These are phyloP conservation scores for Naganishia onofrii DNA, from an alignment of 768 basidiomycete species.

Conservation along the genomic window DNA sequence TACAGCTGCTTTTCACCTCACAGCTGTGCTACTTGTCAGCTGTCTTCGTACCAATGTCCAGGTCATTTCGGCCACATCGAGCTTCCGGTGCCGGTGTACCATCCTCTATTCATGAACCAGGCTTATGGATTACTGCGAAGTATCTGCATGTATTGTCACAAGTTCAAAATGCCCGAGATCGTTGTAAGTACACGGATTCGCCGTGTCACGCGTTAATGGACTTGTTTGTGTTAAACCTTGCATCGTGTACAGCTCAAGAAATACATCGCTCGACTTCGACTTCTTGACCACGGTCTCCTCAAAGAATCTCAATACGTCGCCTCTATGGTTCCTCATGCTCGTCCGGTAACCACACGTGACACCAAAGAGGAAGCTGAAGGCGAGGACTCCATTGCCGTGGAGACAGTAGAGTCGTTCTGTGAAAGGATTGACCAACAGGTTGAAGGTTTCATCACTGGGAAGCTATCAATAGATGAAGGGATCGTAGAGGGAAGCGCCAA, in stretches of 20 bases:
- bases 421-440: slow-evolving; percentile 45
- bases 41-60: slow-evolving; percentile 91
- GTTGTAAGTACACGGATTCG: slow-evolving; percentile 56
- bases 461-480: slow-evolving; percentile 51
- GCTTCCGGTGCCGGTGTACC: slow-evolving; percentile 88
- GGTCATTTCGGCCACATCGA: slow-evolving; percentile 99
- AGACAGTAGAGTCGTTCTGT: slow-evolving; percentile 45
- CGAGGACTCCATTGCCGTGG: slow-evolving; percentile 36
- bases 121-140: slow-evolving; percentile 82
- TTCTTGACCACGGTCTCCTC: slow-evolving; percentile 85
- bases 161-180: slow-evolving; percentile 74
- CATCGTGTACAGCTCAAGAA: slow-evolving; percentile 63
- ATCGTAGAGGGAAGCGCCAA: slow-evolving; percentile 61
- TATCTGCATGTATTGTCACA: slow-evolving; percentile 90
- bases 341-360: slow-evolving; percentile 40
- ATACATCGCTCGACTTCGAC: slow-evolving; percentile 77
- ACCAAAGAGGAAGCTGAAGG: slow-evolving; percentile 56
- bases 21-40: slow-evolving; percentile 89
- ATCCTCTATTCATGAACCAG: slow-evolving; percentile 91
- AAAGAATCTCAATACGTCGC: slow-evolving; percentile 76
- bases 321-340: slow-evolving; percentile 58
- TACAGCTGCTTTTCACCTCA: neutral
- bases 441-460: slow-evolving; percentile 22
- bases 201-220: no score
- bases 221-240: slow-evolving; percentile 40